Conservation (phyloP, 192 early-diverging fungal species). For the Coemansia interrupta region DNA sequence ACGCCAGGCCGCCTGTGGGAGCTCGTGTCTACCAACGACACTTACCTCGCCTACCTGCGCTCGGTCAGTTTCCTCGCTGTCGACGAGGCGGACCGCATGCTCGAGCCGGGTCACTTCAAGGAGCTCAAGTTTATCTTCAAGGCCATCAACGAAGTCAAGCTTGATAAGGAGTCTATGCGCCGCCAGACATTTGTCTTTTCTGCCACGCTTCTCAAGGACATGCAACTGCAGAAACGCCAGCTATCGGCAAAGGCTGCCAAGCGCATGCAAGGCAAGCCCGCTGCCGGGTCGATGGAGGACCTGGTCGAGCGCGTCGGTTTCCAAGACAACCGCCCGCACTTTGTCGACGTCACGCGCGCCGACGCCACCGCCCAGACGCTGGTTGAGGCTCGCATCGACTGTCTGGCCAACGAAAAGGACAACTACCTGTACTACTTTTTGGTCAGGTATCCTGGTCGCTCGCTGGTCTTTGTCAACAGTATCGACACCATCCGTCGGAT, state of each 20-base stretch:
- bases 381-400: constrained; percentile 83
- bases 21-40: constrained; percentile 58
- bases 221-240: constrained; percentile 36
- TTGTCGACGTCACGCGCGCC: constrained; percentile 70
- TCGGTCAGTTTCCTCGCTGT: constrained; percentile 68
- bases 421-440: constrained; percentile 84
- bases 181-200: constrained; percentile 93
- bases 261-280: constrained; percentile 17
- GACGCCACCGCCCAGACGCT: constrained; percentile 68
- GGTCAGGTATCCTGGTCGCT: constrained; percentile 80
- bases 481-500: constrained; percentile 90
- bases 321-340: constrained; percentile 64
- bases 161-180: constrained; percentile 13
- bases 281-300: constrained; percentile 61
- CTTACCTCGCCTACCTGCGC: constrained; percentile 55
- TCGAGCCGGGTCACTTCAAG: constrained; percentile 74
- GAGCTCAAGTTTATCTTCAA: constrained; percentile 67
- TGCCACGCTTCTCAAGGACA: constrained; percentile 70
- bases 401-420: constrained; percentile 79
- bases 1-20: constrained; percentile 81
- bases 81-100: constrained; percentile 83
- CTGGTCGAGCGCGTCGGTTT: constrained; percentile 75
- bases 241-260: constrained; percentile 24
- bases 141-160: constrained; percentile 32
- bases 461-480: constrained; percentile 92